Evolutionary conservation across 139 green algal genomes (phyloP), one percentile per base, ranked within the genome.

Genomic region (Chlorella ohadii): DNA sequence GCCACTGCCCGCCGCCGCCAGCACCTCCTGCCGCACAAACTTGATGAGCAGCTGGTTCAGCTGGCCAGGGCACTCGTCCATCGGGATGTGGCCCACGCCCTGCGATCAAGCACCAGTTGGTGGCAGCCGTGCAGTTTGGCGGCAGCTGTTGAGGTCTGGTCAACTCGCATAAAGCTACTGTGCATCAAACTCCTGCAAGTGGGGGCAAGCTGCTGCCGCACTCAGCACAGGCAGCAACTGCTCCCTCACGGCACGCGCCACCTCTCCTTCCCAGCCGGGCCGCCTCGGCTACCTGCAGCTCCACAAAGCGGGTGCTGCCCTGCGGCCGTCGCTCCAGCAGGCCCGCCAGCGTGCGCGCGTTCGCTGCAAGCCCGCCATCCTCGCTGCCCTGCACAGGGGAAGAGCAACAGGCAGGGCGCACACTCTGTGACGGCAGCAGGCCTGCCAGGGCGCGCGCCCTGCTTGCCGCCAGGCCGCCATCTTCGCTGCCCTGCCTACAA

Each of bases 71-170:
- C 31, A 64, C 63, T 87, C 83, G 33, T 87, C 83, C 83, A 87
- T 87, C 7, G 83, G 83, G 25, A 84, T 38, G 73, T 87, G 83
- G 5, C 83, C 83, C 11, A 75, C 56, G 16, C 64, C 77, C 72
- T 83, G 59, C 38, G 15, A 64, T 16, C 47, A n/a, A 47, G 41
- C 17, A 25, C n/a, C n/a, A n/a, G n/a, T n/a, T 22, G 61, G 23
- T 68, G 27, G 20, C 12, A 27, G n/a, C n/a, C n/a, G n/a, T n/a
- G n/a, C n/a, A n/a, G n/a, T n/a, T n/a, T n/a, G n/a, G n/a, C n/a
- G n/a, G n/a, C n/a, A n/a, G n/a, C n/a, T n/a, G n/a, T n/a, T n/a
- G n/a, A n/a, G n/a, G n/a, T n/a, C n/a, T n/a, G n/a, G n/a, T n/a
- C n/a, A n/a, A n/a, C n/a, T n/a, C n/a, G n/a, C n/a, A n/a, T n/a